Base-by-base conservation (phyloP, 1,139 yeast genomes). In the Suhomyces chickasaworum region DNA sequence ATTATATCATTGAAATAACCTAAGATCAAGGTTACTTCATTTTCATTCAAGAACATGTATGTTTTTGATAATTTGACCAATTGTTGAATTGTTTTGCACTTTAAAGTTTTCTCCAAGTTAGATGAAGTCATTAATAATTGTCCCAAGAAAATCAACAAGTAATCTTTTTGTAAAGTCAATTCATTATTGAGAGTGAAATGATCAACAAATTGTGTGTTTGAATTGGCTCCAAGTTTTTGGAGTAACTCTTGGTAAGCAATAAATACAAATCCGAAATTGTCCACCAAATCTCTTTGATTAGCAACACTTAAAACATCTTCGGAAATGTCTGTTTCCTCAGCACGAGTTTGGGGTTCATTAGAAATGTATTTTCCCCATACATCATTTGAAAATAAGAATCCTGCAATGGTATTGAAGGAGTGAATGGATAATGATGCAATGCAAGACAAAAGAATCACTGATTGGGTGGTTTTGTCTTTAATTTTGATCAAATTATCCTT, bases 51-150 rank as follows among this genome's bases (percentile, higher is more conserved):
- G 51, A 79, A 81, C 1, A 65, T 65, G 2, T 66, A 61, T 53
- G 84, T 66, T 31, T 69, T 68, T 20, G 80, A 66, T 44, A 86
- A 59, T 48, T 80, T 79, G 1, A 81, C 72, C 47, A 90, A 73
- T 45, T 86, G 89, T 42, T 80, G 80, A 31, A 87, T 72, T 0
- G 91, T 80, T 41, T 85, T 69, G 37, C 86, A 76, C 56, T 90
- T 78, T 44, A 90, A 71, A 0, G 89, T 78, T 21, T 83, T 82
- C 55, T 87, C 96, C 31, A 80, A 66, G 44, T 74, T 74, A 0
- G 95, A 82, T 0, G 89, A 75, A 0, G 85, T 77, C 63, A 84
- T 81, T 44, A 90, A 72, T 3, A 88, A 73, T 59, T 81, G 86
- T 12, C 89, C 81, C 53, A 88, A 64, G 42, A 84, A 71, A 45